Evolutionary conservation across 73 alveolate species (phyloP), one percentile per base, ranked within the genome.

Genomic region (Strombidium stylifer): DNA sequence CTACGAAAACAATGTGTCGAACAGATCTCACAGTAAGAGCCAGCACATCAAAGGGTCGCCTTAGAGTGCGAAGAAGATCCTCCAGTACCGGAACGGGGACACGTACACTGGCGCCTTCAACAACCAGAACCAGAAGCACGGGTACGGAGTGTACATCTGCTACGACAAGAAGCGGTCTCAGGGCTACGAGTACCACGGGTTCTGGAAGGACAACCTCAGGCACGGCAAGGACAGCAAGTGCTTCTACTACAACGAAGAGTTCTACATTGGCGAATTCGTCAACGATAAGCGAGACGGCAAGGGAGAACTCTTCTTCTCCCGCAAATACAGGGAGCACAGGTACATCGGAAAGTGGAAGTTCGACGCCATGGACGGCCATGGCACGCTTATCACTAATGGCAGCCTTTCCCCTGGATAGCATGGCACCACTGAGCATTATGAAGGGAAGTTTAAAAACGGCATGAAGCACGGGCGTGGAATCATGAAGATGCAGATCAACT

Each of bases 391-490:
- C n/a, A n/a, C n/a, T n/a, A n/a, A n/a, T n/a, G n/a, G n/a, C n/a
- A n/a, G n/a, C n/a, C n/a, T n/a, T n/a, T n/a, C n/a, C n/a, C n/a
- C n/a, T n/a, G n/a, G n/a, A n/a, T n/a, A n/a, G n/a, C n/a, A n/a
- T n/a, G n/a, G n/a, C n/a, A n/a, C n/a, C n/a, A n/a, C n/a, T n/a
- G 54, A 78, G 11, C 62, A 72, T 34, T 85, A 53, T 42, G 73
- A 50, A 42, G 94, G 94, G 36, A 45, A 58, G 59, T 85, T 85
- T 58, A 72, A 73, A 18, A 68, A 66, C 37, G 89, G 73, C 39
- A 77, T 65, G 70, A 85, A 79, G 70, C 90, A 85, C 49, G 84
- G 89, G 35, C n/a, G n/a, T n/a, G n/a, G n/a, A n/a, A n/a, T n/a
- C n/a, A n/a, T n/a, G n/a, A n/a, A n/a, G n/a, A n/a, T n/a, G n/a